Conservation (phyloP, 2,329 filamentous ascomycete genomes). For the Fusarium nodosum region DNA sequence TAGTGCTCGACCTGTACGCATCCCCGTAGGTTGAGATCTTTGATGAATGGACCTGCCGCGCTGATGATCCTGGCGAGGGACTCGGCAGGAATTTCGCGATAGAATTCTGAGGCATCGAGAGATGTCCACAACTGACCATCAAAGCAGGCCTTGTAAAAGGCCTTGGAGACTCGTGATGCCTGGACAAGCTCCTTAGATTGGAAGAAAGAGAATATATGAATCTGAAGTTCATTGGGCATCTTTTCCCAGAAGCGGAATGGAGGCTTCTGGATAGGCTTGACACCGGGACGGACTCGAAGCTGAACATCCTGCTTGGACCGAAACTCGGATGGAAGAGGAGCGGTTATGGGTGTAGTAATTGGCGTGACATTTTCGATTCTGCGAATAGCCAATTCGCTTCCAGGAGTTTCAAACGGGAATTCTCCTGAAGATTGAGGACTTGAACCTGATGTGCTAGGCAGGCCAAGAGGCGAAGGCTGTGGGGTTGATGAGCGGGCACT, state of each 20-base stretch:
- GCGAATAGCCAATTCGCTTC: constrained; percentile 65
- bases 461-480: constrained; percentile 58
- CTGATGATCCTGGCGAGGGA: constrained; percentile 88
- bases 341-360: constrained; percentile 60
- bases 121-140: constrained; percentile 94
- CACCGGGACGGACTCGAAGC: constrained; percentile 32
- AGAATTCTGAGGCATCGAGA: constrained; percentile 88
- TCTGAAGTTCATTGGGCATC: constrained; percentile 85
- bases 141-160: constrained; percentile 87
- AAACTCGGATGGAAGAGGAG: constrained; percentile 74
- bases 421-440: constrained; percentile 59
- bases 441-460: constrained; percentile 55
- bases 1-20: constrained; percentile 90
- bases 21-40: constrained; percentile 89
- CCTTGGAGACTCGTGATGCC: constrained; percentile 80
- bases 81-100: constrained; percentile 85
- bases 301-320: constrained; percentile 57
- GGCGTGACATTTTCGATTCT: constrained; percentile 66
- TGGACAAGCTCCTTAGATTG: constrained; percentile 84
- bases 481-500: constrained; percentile 52
- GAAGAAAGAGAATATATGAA: constrained; percentile 82
- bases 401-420: constrained; percentile 59
- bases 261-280: constrained; percentile 49
- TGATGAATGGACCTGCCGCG: constrained; percentile 88
- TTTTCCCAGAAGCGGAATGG: constrained; percentile 80